A percentile compares a stretch with the other conserved stretches of the same genome.
Evolutionary conservation across 1,284 basidiomycete species (phyloP).

Genomic region (Trichosporon sp.): DNA sequence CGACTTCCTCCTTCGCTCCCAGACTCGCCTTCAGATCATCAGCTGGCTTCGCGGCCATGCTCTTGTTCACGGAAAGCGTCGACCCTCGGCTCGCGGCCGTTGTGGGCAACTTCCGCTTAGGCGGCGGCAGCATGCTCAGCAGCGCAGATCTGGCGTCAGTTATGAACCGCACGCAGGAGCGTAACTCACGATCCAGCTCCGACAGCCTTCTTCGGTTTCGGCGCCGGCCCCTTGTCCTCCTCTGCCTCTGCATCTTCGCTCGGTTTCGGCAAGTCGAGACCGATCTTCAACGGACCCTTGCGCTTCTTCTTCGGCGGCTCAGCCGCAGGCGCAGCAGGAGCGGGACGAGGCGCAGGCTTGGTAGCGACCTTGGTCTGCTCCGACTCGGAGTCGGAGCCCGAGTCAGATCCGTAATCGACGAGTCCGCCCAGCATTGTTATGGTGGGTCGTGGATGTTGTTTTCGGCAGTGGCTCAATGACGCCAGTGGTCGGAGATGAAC

Average conservation of each 20-base stretch:
- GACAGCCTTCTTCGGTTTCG: not conserved
- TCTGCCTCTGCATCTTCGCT: conserved; percentile 1
- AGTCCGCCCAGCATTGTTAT: conserved; percentile 31
- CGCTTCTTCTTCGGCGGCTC: conserved; percentile 22
- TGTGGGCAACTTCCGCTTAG: conserved; percentile 40
- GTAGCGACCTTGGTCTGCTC: not conserved
- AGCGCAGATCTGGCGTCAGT: conserved; percentile 33
- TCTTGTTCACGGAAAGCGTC: conserved; percentile 28
- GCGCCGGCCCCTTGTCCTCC: not conserved
- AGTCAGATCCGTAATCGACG: conserved; percentile 46
- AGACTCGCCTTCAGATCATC: not conserved
- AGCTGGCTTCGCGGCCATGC: conserved; percentile 23
- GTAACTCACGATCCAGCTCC: not conserved
- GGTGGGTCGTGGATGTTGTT: not conserved
- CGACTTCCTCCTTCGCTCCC: conserved; percentile 20
- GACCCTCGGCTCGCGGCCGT: conserved; percentile 13
- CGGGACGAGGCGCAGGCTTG: conserved; percentile 4
- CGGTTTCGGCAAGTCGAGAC: not conserved
- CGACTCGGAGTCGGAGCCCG: conserved; percentile 21
- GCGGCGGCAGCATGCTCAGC: conserved; percentile 45
- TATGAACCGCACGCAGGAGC: not conserved
- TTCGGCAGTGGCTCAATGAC: not conserved
- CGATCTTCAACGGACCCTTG: conserved; percentile 25
- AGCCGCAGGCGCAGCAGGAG: conserved; percentile 5
- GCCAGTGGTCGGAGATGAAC: not conserved